Conservation (phyloP, 2,329 filamentous ascomycete genomes). For the Nannizziopsis barbatae region DNA sequence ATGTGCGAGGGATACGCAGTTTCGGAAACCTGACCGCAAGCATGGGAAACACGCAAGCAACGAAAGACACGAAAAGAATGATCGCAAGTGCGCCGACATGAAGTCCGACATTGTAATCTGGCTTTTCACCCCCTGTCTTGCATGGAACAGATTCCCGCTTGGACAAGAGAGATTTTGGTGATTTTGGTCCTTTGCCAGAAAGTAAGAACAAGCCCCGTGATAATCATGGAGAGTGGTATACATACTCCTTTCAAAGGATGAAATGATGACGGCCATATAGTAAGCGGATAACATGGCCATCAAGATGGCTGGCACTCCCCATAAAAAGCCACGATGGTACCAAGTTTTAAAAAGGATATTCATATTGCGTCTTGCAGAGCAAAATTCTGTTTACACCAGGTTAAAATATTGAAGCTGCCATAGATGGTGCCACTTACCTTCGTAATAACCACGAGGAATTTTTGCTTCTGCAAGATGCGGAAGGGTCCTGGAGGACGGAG, state of each 20-base stretch:
- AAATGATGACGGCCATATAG: constrained; percentile 7
- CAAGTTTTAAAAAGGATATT: constrained; percentile 3
- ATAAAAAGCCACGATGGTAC: constrained; percentile 4
- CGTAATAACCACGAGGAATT: constrained; percentile 12
- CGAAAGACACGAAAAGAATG: constrained; percentile 44
- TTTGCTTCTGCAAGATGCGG: constrained; percentile 13
- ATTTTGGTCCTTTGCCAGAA: not conserved
- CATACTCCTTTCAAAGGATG: constrained; percentile 8
- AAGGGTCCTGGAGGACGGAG: not conserved
- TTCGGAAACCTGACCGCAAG: constrained; percentile 50
- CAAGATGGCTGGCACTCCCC: constrained; percentile 8
- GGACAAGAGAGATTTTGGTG: not conserved
- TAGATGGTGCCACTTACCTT: constrained; percentile 10
- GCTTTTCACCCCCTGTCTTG: constrained; percentile 19
- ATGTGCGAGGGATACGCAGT: constrained; percentile 46
- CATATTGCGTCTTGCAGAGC: constrained; percentile 12
- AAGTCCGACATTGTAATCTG: constrained; percentile 49
- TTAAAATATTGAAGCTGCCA: not conserved
- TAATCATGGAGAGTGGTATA: not conserved
- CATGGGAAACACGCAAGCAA: constrained; percentile 56
- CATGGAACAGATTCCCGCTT: constrained; percentile 18
- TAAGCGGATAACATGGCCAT: constrained; percentile 7
- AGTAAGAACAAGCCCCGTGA: not conserved
- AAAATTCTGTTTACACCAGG: constrained; percentile 8
- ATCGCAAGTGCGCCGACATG: constrained; percentile 55